Base-by-base conservation (phyloP, 495 filamentous ascomycete genomes). In the Chlorociboria aeruginascens region DNA sequence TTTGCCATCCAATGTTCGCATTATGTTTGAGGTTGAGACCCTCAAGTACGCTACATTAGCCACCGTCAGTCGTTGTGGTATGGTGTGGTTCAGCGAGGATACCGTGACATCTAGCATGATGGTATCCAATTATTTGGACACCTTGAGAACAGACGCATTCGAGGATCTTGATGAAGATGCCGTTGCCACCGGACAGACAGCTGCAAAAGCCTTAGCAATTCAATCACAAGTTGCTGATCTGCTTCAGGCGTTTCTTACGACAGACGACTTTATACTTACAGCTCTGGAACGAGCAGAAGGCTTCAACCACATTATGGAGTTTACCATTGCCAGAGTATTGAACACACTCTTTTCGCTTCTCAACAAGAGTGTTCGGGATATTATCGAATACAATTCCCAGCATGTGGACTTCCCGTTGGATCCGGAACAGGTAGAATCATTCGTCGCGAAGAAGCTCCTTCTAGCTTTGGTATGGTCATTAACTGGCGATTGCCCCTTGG, bases 21-120 rank as follows among this genome's bases (percentile, higher is more conserved):
- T 99, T 64, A 93, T 99, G 86, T 99, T 99, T 52, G 92, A 99
- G 68, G 92, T 99, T 25, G 93, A 97, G 68, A 97, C 80, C n/a
- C 72, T 99, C 35, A 94, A 90, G 58, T 99, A 99, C 62, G 92
- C 92, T 34, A 99, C 92, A 0, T 74, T 97, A 35, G 92, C 92
- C 34, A 99, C 92, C 34, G 92, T 99, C 56, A 88, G 82, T 82
- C 88, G 92, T 67, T 99, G 92, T 66, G 92, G 92, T 72, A 99
- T 99, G 92, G 92, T 99, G 7, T 99, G 92, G 92, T 97, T 96
- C 67, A 97, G 89, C 60, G 89, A 93, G 52, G 93, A 99, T 58
- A 97, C 87, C 13, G 89, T 99, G 35, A 89, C 86, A 14, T 76
- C 86, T 7, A 76, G 73, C 53, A 95, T 99, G 87, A 87, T 97